These are phyloP conservation scores for Davidsoniella australis DNA, from an alignment of 2,329 filamentous ascomycete genomes.

Conservation along the genomic window DNA sequence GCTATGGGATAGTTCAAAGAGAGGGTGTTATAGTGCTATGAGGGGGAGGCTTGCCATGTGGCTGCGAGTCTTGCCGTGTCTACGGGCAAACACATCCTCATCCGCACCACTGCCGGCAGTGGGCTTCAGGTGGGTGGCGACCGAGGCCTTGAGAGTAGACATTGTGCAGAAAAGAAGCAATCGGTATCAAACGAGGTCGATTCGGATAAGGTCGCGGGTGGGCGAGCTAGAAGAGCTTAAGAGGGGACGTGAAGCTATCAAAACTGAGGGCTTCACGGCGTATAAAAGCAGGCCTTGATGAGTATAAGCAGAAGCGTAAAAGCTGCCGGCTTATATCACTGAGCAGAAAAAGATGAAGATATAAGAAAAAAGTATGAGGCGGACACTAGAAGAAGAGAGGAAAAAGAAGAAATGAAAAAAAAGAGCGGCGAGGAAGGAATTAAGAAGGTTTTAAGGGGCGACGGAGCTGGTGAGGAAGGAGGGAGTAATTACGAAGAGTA, in stretches of 20 bases:
- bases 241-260: not conserved
- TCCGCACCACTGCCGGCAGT: conserved; percentile 24
- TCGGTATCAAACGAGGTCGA: conserved; percentile 11
- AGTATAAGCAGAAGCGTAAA: conserved; percentile 3
- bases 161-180: conserved; percentile 27
- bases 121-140: conserved; percentile 70
- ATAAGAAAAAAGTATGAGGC: conserved; percentile 4
- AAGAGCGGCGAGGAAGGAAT: conserved; percentile 7
- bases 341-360: conserved; percentile 1
- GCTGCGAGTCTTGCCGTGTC: conserved; percentile 72
- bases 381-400: conserved; percentile 1
- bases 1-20: too few relatives aligned
- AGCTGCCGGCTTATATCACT: conserved; percentile 4
- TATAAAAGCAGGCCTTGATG: not conserved
- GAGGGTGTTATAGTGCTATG: not conserved
- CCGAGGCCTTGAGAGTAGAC: conserved; percentile 53
- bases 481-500: not conserved
- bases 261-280: not conserved
- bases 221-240: not conserved
- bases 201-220: conserved; percentile 6
- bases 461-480: conserved; percentile 1
- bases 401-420: conserved; percentile 6
- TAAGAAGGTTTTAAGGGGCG: conserved; percentile 12
- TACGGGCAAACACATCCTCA: conserved; percentile 30
- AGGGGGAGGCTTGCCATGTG: conserved; percentile 52